phyloP scores from a whole-genome alignment of 768 basidiomycete species.

The Crucibulum laeve region DNA sequence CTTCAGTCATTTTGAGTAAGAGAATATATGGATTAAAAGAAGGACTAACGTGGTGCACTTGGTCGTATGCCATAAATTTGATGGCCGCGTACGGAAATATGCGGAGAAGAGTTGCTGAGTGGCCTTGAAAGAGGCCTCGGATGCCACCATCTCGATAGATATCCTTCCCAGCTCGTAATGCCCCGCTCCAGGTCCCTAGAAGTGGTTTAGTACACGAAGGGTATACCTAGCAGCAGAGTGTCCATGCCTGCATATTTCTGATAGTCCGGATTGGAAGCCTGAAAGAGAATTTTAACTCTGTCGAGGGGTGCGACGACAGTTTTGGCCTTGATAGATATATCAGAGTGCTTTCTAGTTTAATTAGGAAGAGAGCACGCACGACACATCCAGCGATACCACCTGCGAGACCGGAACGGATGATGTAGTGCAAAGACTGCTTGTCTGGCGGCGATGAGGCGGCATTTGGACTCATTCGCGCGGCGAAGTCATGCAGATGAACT shows the following conservation, averaged over 20 bases:
- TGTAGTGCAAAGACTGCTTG: conserved; percentile 54
- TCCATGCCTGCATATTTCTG: conserved; percentile 83
- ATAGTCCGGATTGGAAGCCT: conserved; percentile 94
- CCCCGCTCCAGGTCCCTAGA: conserved; percentile 84
- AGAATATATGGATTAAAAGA: neutral
- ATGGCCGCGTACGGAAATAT: conserved; percentile 97
- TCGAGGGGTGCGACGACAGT: conserved; percentile 94
- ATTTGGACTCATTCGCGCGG: conserved; percentile 59
- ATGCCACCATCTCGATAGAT: conserved; percentile 70
- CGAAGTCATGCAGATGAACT: conserved; percentile 26
- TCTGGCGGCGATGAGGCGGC: conserved; percentile 40
- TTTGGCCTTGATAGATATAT: conserved; percentile 63
- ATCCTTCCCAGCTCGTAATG: conserved; percentile 66
- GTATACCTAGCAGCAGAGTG: neutral
- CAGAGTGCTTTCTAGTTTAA: conserved; percentile 9
- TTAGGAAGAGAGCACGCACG: conserved; percentile 44
- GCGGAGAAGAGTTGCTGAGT: conserved; percentile 89
- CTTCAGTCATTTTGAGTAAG: conserved; percentile 31
- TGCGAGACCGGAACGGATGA: conserved; percentile 81
- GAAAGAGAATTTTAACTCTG: conserved; percentile 97
- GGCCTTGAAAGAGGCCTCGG: conserved; percentile 89
- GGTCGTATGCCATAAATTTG: conserved; percentile 96
- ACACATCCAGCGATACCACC: conserved; percentile 94
- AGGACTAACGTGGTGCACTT: conserved; percentile 64
- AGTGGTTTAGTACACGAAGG: neutral